A percentile compares a stretch with the other conserved stretches of the same genome.
These are phyloP conservation scores for Ulota crispa DNA, from an alignment of 225 moss, liverwort and hornwort species.

Conservation along the genomic window DNA sequence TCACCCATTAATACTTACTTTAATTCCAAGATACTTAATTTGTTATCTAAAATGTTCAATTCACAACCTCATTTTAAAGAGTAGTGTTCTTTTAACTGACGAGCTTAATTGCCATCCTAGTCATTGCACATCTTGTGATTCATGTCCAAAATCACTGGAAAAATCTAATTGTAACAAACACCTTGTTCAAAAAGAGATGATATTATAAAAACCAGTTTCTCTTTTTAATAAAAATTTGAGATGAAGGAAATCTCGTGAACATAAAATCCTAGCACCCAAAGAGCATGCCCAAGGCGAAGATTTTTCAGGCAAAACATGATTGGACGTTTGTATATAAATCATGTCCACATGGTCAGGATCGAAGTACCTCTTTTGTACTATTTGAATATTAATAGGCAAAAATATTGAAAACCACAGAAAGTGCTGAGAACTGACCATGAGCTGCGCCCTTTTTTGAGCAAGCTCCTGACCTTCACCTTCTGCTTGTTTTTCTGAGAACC, in stretches of 20 bases:
- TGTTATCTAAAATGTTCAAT: background rate
- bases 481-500: slow-evolving; percentile 65
- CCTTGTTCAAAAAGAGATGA: background rate
- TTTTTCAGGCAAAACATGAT: background rate
- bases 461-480: slow-evolving; percentile 72
- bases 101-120: background rate
- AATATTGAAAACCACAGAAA: background rate
- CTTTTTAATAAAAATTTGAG: background rate
- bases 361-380: background rate
- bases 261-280: background rate
- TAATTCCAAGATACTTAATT: background rate
- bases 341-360: background rate
- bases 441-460: slow-evolving; percentile 53
- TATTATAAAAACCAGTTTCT: background rate
- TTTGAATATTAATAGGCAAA: background rate
- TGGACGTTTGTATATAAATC: background rate
- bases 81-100: background rate
- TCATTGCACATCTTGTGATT: background rate
- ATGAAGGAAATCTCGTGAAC: background rate
- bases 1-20: background rate
- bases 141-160: background rate
- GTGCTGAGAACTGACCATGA: slow-evolving; percentile 55
- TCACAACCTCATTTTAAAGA: background rate
- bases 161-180: background rate
- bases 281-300: background rate